Conservation (phyloP, 2,329 filamentous ascomycete genomes). For the Aspergillus uvarum region DNA sequence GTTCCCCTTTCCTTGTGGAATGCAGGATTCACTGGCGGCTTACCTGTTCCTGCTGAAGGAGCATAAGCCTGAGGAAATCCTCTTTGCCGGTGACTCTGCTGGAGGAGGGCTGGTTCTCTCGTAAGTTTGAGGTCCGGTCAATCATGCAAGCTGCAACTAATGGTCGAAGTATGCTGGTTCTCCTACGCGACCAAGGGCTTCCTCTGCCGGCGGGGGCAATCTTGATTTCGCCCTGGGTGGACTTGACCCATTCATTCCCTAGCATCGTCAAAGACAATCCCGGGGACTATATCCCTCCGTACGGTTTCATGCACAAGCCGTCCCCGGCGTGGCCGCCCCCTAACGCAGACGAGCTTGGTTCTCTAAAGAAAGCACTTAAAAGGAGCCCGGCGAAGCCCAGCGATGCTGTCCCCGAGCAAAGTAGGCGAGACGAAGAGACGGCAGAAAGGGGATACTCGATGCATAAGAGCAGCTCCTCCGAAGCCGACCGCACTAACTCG, state of each 20-base stretch:
- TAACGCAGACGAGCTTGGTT: slow-evolving; percentile 68
- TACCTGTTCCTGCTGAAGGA: slow-evolving; percentile 79
- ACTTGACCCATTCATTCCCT: slow-evolving; percentile 92
- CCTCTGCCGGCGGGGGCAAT: slow-evolving; percentile 87
- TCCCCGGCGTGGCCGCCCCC: slow-evolving; percentile 91
- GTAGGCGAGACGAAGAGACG: slow-evolving; percentile 29
- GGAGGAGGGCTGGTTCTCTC: slow-evolving; percentile 86
- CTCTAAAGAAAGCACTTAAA: slow-evolving; percentile 49
- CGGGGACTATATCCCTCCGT: slow-evolving; percentile 82
- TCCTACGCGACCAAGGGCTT: slow-evolving; percentile 76
- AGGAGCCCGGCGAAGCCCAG: slow-evolving; percentile 39
- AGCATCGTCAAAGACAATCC: slow-evolving; percentile 72
- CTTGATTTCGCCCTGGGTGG: slow-evolving; percentile 92
- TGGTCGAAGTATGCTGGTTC: slow-evolving; percentile 63
- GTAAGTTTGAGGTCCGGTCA: slow-evolving; percentile 25
- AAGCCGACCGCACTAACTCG: slow-evolving; percentile 20
- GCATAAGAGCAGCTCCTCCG: slow-evolving; percentile 20
- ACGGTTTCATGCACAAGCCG: slow-evolving; percentile 88
- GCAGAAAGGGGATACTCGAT: slow-evolving; percentile 33
- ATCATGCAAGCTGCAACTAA: slow-evolving; percentile 20
- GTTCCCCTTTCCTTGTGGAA: slow-evolving; percentile 90
- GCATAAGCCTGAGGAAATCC: slow-evolving; percentile 76
- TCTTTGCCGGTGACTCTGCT: slow-evolving; percentile 89
- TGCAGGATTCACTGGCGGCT: slow-evolving; percentile 84
- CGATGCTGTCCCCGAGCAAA: slow-evolving; percentile 18